These are phyloP conservation scores for Russula foetens DNA, from an alignment of 768 basidiomycete genomes.

Conservation along the genomic window DNA sequence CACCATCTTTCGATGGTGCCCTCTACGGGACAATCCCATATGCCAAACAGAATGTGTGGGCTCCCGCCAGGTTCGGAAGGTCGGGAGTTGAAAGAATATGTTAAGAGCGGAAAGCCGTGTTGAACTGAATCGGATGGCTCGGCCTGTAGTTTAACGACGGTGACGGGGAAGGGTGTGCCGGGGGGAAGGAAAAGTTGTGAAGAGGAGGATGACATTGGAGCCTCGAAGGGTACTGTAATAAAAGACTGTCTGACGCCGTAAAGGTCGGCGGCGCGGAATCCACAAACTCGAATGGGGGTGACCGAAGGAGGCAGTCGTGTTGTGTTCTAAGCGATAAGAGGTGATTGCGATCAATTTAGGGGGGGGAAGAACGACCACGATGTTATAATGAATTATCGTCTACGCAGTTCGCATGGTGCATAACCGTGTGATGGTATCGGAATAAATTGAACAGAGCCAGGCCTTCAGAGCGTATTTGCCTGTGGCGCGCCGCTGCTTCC, in stretches of 20 bases:
- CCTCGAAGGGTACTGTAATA: no score
- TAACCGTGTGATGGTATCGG: no score
- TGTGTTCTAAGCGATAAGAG: neutral
- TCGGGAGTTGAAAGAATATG: conserved; percentile 70
- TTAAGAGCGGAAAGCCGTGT: conserved; percentile 73
- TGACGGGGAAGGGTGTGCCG: conserved; percentile 82
- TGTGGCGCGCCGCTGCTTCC: conserved; percentile 7
- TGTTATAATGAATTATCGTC: neutral
- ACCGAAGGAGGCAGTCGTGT: neutral
- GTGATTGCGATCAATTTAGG: neutral
- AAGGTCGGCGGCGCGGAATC: neutral
- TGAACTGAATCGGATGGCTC: conserved; percentile 37
- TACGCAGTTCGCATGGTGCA: neutral
- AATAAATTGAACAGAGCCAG: no score
- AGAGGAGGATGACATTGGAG: conserved; percentile 27
- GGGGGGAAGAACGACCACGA: neutral
- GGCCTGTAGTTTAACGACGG: conserved; percentile 61
- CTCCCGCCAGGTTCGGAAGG: conserved; percentile 36
- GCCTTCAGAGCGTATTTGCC: no score
- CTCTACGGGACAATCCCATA: conserved; percentile 85
- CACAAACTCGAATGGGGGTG: neutral
- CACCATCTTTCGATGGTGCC: conserved; percentile 71
- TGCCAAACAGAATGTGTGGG: conserved; percentile 71
- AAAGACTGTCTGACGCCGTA: neutral
- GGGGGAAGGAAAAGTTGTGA: conserved; percentile 61